These are phyloP conservation scores for Fusarium pilosicola DNA, from an alignment of 2,329 filamentous ascomycete genomes.

Conservation along the genomic window DNA sequence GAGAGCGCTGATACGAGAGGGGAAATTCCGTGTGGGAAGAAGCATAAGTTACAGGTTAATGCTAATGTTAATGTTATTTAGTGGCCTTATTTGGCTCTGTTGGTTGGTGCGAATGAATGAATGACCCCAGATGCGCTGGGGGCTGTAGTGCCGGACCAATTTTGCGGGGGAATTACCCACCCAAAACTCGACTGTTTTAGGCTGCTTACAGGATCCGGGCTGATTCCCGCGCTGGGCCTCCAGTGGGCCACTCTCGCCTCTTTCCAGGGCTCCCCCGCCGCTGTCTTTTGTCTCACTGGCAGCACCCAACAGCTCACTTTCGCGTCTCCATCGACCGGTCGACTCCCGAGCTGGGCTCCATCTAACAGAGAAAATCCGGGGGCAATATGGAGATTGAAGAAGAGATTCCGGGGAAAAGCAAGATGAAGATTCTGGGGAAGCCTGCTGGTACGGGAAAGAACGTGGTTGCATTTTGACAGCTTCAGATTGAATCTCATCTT, in stretches of 20 bases:
- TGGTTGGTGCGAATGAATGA: slow-evolving; percentile 21
- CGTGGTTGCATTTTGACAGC: slow-evolving; percentile 15
- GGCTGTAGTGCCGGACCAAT: not conserved
- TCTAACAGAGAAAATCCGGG: not conserved
- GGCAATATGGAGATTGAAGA: slow-evolving; percentile 8
- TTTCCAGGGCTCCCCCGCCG: not conserved
- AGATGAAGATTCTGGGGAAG: slow-evolving; percentile 35
- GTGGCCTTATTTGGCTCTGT: not conserved
- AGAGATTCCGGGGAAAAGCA: slow-evolving; percentile 32
- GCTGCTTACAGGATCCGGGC: slow-evolving; percentile 15
- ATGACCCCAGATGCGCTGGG: slow-evolving; percentile 22
- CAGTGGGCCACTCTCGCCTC: slow-evolving; percentile 8
- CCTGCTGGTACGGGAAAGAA: slow-evolving; percentile 11
- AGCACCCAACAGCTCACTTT: slow-evolving; percentile 28
- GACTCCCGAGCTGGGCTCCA: slow-evolving; percentile 25
- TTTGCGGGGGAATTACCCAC: slow-evolving; percentile 29
- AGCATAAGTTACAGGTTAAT: not conserved
- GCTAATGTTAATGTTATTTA: slow-evolving; percentile 7
- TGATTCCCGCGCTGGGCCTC: slow-evolving; percentile 29
- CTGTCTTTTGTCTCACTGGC: not conserved
- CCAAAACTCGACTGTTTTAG: not conserved
- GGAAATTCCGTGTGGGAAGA: not conserved
- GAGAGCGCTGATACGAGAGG: slow-evolving; percentile 1
- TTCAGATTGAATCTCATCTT: not conserved
- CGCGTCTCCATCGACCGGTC: slow-evolving; percentile 19